Evolutionary conservation across 192 early-diverging fungal genomes (phyloP).

Genomic region (Backusella tarrabulga): DNA sequence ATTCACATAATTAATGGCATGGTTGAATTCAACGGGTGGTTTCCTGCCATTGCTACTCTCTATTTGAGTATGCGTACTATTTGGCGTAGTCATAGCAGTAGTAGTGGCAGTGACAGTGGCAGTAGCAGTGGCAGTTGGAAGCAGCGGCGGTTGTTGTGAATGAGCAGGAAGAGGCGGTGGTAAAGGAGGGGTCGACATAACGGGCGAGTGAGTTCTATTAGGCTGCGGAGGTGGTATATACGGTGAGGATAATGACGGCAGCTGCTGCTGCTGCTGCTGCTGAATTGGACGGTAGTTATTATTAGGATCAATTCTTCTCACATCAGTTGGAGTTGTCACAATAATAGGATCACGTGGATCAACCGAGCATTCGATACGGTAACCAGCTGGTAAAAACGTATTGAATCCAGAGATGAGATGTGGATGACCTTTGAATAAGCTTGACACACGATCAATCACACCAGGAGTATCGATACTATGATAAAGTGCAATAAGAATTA

Average conservation of each 20-base stretch:
- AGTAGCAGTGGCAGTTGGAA: neutral
- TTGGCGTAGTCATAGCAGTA: neutral
- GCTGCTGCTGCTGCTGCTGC: constrained; percentile 1
- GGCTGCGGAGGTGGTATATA: neutral
- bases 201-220: neutral
- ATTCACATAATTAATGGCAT: constrained; percentile 99
- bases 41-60: neutral
- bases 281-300: neutral
- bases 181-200: constrained; percentile 65
- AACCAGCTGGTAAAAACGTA: constrained; percentile 96
- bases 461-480: constrained; percentile 64
- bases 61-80: neutral
- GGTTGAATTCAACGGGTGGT: constrained; percentile 91
- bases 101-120: neutral
- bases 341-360: constrained; percentile 73
- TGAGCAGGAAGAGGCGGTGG: constrained; percentile 25
- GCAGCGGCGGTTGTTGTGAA: neutral
- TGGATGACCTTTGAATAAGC: constrained; percentile 86
- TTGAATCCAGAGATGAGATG: constrained; percentile 95
- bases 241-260: neutral
- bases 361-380: constrained; percentile 85
- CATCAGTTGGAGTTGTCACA: constrained; percentile 83
- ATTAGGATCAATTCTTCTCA: constrained; percentile 35
- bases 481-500: neutral
- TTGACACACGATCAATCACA: constrained; percentile 96